Base-by-base conservation (phyloP, 2,329 filamentous ascomycete species). In the Xylaria digitata region DNA sequence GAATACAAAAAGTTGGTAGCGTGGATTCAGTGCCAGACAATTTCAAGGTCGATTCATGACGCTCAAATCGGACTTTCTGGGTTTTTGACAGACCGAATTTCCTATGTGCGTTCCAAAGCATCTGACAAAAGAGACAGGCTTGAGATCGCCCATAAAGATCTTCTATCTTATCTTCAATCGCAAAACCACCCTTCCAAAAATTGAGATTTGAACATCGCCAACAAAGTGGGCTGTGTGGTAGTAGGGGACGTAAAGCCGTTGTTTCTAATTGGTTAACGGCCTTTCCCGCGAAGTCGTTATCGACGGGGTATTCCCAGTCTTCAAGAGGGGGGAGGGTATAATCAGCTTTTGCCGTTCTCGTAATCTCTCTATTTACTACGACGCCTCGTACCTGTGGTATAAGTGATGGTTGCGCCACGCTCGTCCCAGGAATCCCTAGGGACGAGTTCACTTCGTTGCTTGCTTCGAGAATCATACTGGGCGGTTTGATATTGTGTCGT, bases 221-320 rank as follows among this genome's bases (percentile, higher is more conserved):
- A 48, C 61, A 63, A 4, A 58, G 61, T n/a, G 6, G 3, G 17
- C 15, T 32, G n/a, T 32, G 15, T 17, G 23, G 3, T 32, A 17
- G 23, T 17, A 30, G 48, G 15, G 3, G 11, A 50, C n/a, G 5
- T 30, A 65, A 42, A 11, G 26, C 8, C 5, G 37, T 19, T 2
- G 7, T 40, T 15, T 56, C 62, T 26, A 65, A 37, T 21, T 48
- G 23, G 5, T 11, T 30, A 11, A 53, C 21, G 7, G 45, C 62
- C n/a, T 61, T 54, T n/a, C 23, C n/a, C n/a, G 61, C 61, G 37
- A 66, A 70, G 6, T 19, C 26, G 37, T 62, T 62, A 9, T 66
- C 63, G n/a, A 66, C 40, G 21, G 49, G 63, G 48, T 53, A 68
- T 15, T 56, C 52, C 63, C 59, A 66, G 19, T 57, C 48, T 21